Conservation (phyloP, 805 yeast species). For the Citeromyces matritensis region DNA sequence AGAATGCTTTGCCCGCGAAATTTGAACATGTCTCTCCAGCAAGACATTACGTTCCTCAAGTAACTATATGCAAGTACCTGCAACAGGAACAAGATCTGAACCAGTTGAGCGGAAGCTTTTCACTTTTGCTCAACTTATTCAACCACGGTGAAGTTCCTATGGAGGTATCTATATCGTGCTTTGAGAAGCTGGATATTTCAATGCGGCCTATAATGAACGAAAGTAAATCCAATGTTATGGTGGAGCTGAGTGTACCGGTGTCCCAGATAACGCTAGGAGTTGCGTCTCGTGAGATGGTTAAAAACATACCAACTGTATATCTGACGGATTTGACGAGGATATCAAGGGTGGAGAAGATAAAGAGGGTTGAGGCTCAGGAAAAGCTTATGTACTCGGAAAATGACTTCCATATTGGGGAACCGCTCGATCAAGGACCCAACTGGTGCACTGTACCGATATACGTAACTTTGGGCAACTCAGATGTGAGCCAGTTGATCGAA, state of each 20-base stretch:
- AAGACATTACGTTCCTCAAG: conserved; percentile 9
- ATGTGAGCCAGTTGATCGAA: conserved; percentile 6
- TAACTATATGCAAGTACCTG: conserved; percentile 4
- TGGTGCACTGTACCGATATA: conserved; percentile 14
- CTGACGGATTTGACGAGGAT: conserved; percentile 11
- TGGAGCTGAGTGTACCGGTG: conserved; percentile 5
- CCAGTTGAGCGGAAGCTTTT: too few relatives aligned
- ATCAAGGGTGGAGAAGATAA: conserved; percentile 15
- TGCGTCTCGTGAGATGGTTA: conserved; percentile 4
- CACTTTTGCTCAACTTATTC: conserved; percentile 5
- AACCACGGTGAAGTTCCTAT: conserved; percentile 4
- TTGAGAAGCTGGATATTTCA: conserved; percentile 3
- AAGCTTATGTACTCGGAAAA: not conserved
- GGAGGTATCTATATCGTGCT: conserved; percentile 5
- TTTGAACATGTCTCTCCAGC: conserved; percentile 6
- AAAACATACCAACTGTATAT: conserved; percentile 14
- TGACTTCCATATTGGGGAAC: not conserved
- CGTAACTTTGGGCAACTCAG: conserved; percentile 2
- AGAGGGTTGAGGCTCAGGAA: conserved; percentile 5
- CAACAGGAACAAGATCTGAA: not conserved
- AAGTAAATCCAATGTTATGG: not conserved
- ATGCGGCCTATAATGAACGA: not conserved
- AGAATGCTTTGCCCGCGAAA: conserved; percentile 8
- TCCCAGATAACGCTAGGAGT: conserved; percentile 6
- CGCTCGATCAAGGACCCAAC: conserved; percentile 11